A percentile compares a stretch with the other conserved stretches of the same genome.
These are phyloP conservation scores for Pyrus betulifolia DNA, from an alignment of 306 rosid genomes.

Conservation along the genomic window DNA sequence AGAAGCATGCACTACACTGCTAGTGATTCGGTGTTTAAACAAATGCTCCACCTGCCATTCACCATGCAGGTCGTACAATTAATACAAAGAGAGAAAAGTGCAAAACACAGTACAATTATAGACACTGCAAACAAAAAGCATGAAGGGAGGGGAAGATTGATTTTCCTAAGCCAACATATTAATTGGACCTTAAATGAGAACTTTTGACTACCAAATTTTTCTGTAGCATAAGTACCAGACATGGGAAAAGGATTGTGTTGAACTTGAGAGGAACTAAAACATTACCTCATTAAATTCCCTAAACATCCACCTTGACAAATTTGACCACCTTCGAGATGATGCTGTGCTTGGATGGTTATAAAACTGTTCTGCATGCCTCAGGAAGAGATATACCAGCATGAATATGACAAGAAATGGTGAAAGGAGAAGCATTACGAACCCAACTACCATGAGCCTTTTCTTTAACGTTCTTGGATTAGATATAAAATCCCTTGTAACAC, in stretches of 20 bases:
- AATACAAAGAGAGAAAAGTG: constrained; percentile 8
- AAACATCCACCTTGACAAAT: constrained; percentile 83
- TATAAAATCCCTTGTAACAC: constrained; percentile 63
- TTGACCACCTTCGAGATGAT: constrained; percentile 92
- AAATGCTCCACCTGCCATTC: constrained; percentile 78
- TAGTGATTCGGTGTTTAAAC: constrained; percentile 83
- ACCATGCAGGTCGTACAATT: constrained; percentile 2
- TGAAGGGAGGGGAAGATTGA: neutral
- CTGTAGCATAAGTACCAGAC: neutral
- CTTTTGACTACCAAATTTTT: neutral
- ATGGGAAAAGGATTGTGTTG: neutral
- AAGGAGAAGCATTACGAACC: constrained; percentile 78
- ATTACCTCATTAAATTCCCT: constrained; percentile 93
- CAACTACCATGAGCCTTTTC: constrained; percentile 86
- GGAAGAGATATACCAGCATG: constrained; percentile 88
- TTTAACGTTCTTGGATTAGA: constrained; percentile 67
- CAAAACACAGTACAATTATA: neutral
- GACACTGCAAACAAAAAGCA: neutral
- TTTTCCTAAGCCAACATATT: neutral
- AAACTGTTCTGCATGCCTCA: constrained; percentile 92
- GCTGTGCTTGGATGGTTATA: constrained; percentile 90
- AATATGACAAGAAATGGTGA: constrained; percentile 96
- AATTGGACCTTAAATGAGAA: neutral
- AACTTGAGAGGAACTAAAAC: neutral
- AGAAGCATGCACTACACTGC: constrained; percentile 77